Percentiles rank a stretch among this genome's conserved stretches.
phyloP scores from a whole-genome alignment of 2,329 filamentous ascomycete genomes.

The Aspergillus ochraceus region DNA sequence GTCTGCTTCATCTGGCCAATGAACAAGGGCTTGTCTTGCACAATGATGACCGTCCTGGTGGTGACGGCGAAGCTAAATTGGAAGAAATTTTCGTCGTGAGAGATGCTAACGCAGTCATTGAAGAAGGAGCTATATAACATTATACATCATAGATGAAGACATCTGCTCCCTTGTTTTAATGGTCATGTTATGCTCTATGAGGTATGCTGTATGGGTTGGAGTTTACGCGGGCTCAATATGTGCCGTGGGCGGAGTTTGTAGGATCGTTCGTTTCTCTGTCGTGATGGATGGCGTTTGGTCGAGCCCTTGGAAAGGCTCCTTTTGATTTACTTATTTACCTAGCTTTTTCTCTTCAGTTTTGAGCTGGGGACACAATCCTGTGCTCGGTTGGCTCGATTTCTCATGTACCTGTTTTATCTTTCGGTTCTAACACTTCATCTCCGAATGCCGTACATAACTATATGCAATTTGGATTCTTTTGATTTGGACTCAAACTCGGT shows the following conservation, averaged over 20 bases:
- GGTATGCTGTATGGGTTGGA: conserved; percentile 13
- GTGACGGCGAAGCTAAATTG: conserved; percentile 30
- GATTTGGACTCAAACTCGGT: no score
- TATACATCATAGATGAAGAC: conserved; percentile 5
- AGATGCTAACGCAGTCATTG: conserved; percentile 41
- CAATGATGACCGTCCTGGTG: conserved; percentile 50
- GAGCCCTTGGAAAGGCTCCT: background rate
- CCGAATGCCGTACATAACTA: background rate
- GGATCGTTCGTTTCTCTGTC: conserved; percentile 1
- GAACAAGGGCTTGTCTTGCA: conserved; percentile 84
- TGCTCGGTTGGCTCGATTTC: background rate
- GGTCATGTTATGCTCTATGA: conserved; percentile 12
- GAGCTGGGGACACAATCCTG: no score
- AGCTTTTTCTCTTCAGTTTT: background rate
- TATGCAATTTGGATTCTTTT: background rate
- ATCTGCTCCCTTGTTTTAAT: conserved; percentile 1
- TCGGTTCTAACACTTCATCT: background rate
- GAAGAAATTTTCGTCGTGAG: conserved; percentile 48
- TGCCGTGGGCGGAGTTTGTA: conserved; percentile 15
- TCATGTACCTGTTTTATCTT: background rate
- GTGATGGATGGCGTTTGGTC: conserved; percentile 2
- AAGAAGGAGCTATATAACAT: conserved; percentile 32
- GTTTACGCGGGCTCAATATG: conserved; percentile 9
- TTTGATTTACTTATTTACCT: background rate
- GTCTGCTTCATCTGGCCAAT: conserved; percentile 84